phyloP scores from a whole-genome alignment of 2,329 filamentous ascomycete genomes.

The Coniochaeta pulveracea region DNA sequence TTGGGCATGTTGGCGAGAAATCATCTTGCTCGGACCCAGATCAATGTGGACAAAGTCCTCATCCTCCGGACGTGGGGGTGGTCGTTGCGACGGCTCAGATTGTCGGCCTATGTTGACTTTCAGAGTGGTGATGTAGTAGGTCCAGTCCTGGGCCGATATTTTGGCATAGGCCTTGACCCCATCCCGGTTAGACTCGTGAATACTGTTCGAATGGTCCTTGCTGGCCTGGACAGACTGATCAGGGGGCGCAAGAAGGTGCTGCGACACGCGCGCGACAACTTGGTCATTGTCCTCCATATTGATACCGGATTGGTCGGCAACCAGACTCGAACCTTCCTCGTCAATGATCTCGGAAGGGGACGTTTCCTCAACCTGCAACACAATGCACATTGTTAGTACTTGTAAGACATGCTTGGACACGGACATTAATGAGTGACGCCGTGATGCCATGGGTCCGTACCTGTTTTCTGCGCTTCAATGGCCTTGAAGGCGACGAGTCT shows the following conservation, averaged over 20 bases:
- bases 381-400: neutral
- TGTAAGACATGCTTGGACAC: neutral
- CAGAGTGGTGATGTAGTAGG: constrained; percentile 70
- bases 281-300: constrained; percentile 39
- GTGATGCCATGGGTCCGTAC: constrained; percentile 25
- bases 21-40: constrained; percentile 71
- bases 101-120: constrained; percentile 65
- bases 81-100: constrained; percentile 32
- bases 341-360: constrained; percentile 30
- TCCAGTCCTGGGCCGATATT: constrained; percentile 73
- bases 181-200: constrained; percentile 49
- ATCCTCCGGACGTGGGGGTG: constrained; percentile 30
- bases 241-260: constrained; percentile 32
- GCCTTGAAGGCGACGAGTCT: constrained; percentile 47
- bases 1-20: constrained; percentile 65
- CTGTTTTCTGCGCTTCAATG: constrained; percentile 55
- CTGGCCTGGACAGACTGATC: constrained; percentile 43
- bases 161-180: constrained; percentile 70
- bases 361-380: constrained; percentile 26
- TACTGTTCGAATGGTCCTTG: constrained; percentile 51
- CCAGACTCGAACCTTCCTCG: constrained; percentile 29
- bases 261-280: constrained; percentile 43
- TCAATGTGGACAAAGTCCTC: constrained; percentile 67
- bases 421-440: constrained; percentile 4
- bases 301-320: constrained; percentile 26